These are phyloP conservation scores for Trematosphaeria pertusa DNA, from an alignment of 2,329 filamentous ascomycete species.

Conservation along the genomic window DNA sequence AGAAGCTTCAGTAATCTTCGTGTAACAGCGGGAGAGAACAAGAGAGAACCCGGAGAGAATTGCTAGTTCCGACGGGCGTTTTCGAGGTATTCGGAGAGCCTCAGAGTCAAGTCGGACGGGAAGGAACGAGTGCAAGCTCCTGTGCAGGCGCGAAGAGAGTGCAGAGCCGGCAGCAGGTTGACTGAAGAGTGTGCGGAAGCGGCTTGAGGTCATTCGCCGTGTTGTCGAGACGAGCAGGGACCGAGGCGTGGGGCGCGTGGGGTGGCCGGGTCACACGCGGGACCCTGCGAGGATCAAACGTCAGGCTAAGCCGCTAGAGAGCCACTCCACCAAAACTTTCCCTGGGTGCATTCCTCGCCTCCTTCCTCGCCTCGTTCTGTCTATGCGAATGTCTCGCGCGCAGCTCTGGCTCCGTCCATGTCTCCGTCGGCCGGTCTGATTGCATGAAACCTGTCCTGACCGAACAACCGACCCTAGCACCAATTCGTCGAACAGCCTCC, in stretches of 20 bases:
- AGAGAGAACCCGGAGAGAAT: conserved; percentile 8
- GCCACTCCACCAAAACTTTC: not conserved
- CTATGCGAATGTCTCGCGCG: too few species aligned
- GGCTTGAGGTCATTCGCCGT: conserved; percentile 36
- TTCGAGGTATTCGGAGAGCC: too few species aligned
- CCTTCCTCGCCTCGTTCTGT: conserved; percentile 9
- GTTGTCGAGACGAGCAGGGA: conserved; percentile 1
- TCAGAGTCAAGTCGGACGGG: too few species aligned
- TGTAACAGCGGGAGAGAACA: conserved; percentile 25
- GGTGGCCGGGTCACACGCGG: conserved; percentile 27
- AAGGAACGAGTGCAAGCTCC: too few species aligned
- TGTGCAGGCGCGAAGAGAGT: conserved; percentile 12
- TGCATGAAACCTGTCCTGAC: too few species aligned
- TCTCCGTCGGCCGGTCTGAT: too few species aligned
- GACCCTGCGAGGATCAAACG: conserved; percentile 20
- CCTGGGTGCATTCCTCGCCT: not conserved
- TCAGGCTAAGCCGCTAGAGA: conserved; percentile 26
- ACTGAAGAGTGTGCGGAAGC: conserved; percentile 23
- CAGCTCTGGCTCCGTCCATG: too few species aligned
- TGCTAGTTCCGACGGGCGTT: not conserved
- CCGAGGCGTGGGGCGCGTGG: conserved; percentile 25
- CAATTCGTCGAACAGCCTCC: not conserved
- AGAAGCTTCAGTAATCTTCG: conserved; percentile 27
- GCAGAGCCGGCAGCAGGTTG: conserved; percentile 10
- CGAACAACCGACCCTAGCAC: conserved; percentile 11